Base-by-base conservation (phyloP, 306 rosid species). In the Alnus glutinosa region DNA sequence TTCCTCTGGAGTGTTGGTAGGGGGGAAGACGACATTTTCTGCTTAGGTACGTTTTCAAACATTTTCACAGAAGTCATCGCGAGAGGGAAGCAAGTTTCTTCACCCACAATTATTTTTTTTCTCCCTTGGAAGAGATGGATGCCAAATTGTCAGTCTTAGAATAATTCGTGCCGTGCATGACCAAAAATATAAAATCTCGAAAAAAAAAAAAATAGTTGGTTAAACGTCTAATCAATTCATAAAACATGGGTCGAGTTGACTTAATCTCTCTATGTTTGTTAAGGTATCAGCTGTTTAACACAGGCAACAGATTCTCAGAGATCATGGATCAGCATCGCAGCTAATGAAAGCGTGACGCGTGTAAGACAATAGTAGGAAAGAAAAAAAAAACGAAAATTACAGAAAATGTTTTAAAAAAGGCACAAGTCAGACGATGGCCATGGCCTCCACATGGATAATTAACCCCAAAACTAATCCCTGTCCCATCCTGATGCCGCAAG, bases 181-280 rank as follows among this genome's bases (percentile, higher is more conserved):
- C 79, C 75, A 4, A 68, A 55, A 54, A 79, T 4, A 42, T 30
- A 23, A 0, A 19, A 2, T 23, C n/a, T 51, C 18, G 0, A 54
- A 18, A 30, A 9, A 47, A 18, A 32, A 54, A 30, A 14, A 55
- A 14, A 14, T 14, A 49, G 63, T 82, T 71, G 30, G 86, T 83
- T 78, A 83, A 30, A 46, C 74, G 87, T 84, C 77, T 74, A 87
- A 88, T 87, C 86, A 73, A 28, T 13, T 70, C 67, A 44, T 57
- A 69, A 83, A 81, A 79, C 88, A 86, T 78, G 36, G 66, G 50
- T 59, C 70, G 71, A 75, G 80, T 85, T 85, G 93, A 90, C 91
- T 77, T 75, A 66, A 81, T 73, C 32, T 3, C 15, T 51, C 58
- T n/a, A 11, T 42, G 52, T 63, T 32, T 61, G 55, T 59, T 64